These are phyloP conservation scores for Desmodesmus armatus DNA, from an alignment of 139 green algal species.

Conservation along the genomic window DNA sequence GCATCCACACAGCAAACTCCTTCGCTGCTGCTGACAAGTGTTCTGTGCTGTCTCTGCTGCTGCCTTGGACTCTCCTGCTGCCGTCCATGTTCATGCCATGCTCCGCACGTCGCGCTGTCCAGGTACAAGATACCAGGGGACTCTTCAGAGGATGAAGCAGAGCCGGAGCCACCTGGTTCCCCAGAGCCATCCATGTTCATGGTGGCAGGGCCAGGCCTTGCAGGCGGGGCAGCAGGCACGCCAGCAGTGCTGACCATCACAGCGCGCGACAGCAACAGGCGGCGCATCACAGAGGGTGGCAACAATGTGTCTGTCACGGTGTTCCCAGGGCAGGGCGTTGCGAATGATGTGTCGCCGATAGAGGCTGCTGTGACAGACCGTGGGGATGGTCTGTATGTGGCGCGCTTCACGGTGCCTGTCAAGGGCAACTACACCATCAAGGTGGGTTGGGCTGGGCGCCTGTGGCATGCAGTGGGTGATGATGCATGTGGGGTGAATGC, in stretches of 20 bases:
- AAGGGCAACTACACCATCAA: slow-evolving; percentile 87
- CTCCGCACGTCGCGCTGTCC: too few relatives aligned
- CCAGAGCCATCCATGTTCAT: slow-evolving; percentile 71
- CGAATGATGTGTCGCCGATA: slow-evolving; percentile 35
- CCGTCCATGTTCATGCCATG: too few relatives aligned
- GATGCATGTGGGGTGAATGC: slow-evolving; percentile 1
- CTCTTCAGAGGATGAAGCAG: slow-evolving; percentile 36
- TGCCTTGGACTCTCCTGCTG: not conserved
- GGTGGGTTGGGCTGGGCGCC: slow-evolving; percentile 22
- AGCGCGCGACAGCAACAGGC: slow-evolving; percentile 65
- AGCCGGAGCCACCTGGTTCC: slow-evolving; percentile 57
- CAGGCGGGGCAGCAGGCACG: slow-evolving; percentile 69
- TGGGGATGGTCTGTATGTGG: slow-evolving; percentile 86
- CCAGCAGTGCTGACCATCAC: slow-evolving; percentile 69
- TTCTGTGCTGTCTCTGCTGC: not conserved
- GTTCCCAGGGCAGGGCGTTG: slow-evolving; percentile 24
- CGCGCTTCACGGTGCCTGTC: slow-evolving; percentile 74
- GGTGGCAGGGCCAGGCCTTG: slow-evolving; percentile 68
- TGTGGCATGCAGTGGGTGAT: not conserved
- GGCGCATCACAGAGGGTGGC: slow-evolving; percentile 62
- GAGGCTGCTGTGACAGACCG: slow-evolving; percentile 76
- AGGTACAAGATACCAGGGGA: slow-evolving; percentile 35
- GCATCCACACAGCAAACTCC: not conserved
- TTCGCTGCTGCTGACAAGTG: not conserved
- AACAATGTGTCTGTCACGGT: slow-evolving; percentile 67